Percentiles rank a stretch among this genome's conserved stretches.
Evolutionary conservation across 306 rosid species (phyloP).

Genomic region (Rubus parviflorus): DNA sequence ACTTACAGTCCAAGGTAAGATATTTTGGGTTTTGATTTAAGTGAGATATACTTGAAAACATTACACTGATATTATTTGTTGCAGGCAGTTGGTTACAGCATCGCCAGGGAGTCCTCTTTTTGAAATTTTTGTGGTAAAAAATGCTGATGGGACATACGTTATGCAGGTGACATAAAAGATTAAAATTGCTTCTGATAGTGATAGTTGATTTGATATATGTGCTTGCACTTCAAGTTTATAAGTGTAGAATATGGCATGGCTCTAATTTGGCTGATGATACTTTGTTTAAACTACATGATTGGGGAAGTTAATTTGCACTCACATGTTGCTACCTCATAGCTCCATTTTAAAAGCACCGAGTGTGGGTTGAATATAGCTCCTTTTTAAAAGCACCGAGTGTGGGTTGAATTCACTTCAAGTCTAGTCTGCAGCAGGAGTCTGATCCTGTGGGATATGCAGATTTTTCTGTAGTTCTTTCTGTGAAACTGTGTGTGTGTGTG

Average conservation of each 20-base stretch:
- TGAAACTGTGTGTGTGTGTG: neutral
- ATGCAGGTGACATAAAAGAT: conserved; percentile 61
- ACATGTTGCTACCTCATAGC: neutral
- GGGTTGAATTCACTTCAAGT: neutral
- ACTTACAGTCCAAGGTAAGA: conserved; percentile 85
- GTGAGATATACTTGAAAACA: neutral
- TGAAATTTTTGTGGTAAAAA: conserved; percentile 88
- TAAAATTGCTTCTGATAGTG: conserved; percentile 21
- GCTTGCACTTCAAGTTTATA: conserved; percentile 1
- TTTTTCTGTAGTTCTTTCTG: neutral
- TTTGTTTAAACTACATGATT: neutral
- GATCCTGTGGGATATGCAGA: neutral
- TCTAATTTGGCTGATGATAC: neutral
- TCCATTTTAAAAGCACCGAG: neutral
- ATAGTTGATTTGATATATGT: neutral
- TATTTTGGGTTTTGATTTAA: conserved; percentile 27
- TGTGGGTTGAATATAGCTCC: neutral
- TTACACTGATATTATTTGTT: conserved; percentile 35
- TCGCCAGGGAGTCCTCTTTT: conserved; percentile 86
- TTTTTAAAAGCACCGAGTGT: neutral
- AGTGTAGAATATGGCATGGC: conserved; percentile 8
- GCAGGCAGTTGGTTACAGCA: conserved; percentile 82
- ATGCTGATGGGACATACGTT: conserved; percentile 62
- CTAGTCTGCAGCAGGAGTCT: neutral
- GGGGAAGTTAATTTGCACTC: neutral